A percentile compares a stretch with the other conserved stretches of the same genome.
Conservation (phyloP, 2,329 filamentous ascomycete genomes). For the Sporothrix protearum region DNA sequence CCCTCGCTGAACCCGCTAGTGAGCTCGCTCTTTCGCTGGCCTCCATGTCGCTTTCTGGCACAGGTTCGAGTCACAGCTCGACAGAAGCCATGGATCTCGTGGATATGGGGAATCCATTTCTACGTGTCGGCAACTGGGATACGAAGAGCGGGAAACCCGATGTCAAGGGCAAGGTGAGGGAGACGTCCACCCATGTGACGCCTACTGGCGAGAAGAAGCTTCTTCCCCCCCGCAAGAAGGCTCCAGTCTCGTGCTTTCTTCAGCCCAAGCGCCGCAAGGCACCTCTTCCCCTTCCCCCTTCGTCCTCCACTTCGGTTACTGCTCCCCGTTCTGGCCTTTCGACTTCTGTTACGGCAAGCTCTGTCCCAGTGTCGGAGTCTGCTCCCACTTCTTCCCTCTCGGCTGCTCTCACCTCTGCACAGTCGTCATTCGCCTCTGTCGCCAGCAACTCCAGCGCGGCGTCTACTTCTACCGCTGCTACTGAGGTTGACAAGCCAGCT, state of each 20-base stretch:
- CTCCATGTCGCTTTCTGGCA: background rate
- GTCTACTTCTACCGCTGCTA: background rate
- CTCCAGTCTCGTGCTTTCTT: slow-evolving; percentile 1
- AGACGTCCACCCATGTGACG: too few species aligned
- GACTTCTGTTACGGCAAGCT: too few species aligned
- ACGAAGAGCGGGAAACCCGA: background rate
- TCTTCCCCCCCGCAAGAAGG: background rate
- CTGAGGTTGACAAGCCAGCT: background rate
- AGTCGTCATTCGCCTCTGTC: background rate
- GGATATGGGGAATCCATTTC: background rate
- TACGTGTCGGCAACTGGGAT: background rate
- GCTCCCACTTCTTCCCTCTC: background rate
- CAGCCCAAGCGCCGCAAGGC: background rate
- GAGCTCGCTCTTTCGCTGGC: background rate
- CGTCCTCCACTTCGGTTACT: background rate
- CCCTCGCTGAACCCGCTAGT: background rate
- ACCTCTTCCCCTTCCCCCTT: background rate
- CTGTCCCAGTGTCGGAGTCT: background rate
- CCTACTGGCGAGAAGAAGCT: background rate
- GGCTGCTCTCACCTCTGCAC: background rate
- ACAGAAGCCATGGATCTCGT: background rate
- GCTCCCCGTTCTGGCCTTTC: too few species aligned
- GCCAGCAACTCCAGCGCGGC: background rate
- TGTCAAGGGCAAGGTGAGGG: background rate
- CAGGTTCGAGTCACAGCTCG: background rate